Percentiles rank a stretch among this genome's conserved stretches.
Evolutionary conservation across 108 stramenopile species (phyloP).

Genomic region (Nitzschia palea): DNA sequence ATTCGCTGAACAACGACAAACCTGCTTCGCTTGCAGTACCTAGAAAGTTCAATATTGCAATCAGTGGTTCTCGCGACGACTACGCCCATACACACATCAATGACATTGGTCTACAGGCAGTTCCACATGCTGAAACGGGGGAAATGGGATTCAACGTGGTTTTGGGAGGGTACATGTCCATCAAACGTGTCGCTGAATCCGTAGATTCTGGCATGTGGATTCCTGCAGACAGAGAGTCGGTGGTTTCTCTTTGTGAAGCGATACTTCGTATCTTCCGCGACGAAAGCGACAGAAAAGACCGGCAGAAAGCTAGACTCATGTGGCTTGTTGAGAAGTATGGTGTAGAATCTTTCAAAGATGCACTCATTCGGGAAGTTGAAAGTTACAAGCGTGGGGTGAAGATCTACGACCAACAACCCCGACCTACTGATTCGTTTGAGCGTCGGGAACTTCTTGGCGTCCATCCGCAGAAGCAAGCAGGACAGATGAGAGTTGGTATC

Average conservation of each 20-base stretch:
- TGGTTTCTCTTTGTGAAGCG: constrained; percentile 79
- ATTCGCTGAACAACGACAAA: no score
- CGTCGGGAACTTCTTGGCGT: constrained; percentile 87
- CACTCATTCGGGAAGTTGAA: constrained; percentile 67
- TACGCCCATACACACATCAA: constrained; percentile 95
- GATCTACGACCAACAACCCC: constrained; percentile 57
- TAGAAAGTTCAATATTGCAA: constrained; percentile 94
- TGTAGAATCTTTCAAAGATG: constrained; percentile 73
- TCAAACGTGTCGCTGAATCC: constrained; percentile 87
- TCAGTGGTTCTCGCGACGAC: constrained; percentile 90
- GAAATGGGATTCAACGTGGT: constrained; percentile 94
- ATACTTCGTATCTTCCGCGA: constrained; percentile 90
- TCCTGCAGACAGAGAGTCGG: constrained; percentile 72
- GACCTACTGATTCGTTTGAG: constrained; percentile 54
- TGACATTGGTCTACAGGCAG: constrained; percentile 86
- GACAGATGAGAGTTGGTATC: constrained; percentile 85
- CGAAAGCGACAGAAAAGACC: constrained; percentile 81
- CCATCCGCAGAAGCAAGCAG: constrained; percentile 87
- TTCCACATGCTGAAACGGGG: constrained; percentile 80
- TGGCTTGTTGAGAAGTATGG: constrained; percentile 93
- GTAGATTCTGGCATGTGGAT: constrained; percentile 86
- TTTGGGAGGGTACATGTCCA: constrained; percentile 93
- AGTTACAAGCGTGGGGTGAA: constrained; percentile 72
- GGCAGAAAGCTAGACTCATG: constrained; percentile 91
- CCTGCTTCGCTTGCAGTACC: no score